These are phyloP conservation scores for Pyrus hybrid DNA, from an alignment of 331 rosid species.

Conservation along the genomic window DNA sequence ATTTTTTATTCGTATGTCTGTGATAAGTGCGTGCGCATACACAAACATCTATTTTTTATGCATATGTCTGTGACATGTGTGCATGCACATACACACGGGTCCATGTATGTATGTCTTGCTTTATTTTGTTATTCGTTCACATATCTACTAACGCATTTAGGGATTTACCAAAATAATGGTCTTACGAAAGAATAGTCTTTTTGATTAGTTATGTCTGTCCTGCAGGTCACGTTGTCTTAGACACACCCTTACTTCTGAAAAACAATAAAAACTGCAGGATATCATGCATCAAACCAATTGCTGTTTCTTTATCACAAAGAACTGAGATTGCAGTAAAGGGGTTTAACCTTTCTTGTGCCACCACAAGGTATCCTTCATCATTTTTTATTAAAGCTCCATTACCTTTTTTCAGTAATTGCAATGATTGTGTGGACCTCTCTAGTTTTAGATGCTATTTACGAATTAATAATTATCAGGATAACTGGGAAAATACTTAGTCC, in stretches of 20 bases:
- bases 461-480: background rate
- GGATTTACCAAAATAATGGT: background rate
- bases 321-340: constrained; percentile 65
- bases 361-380: constrained; percentile 46
- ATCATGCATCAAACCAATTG: constrained; percentile 68
- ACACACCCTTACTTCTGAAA: constrained; percentile 55
- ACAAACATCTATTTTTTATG: background rate
- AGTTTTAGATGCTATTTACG: background rate
- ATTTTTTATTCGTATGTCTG: background rate
- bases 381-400: background rate
- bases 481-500: background rate
- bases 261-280: constrained; percentile 47
- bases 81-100: no score
- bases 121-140: background rate
- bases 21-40: background rate
- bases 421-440: background rate
- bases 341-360: constrained; percentile 45
- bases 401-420: background rate
- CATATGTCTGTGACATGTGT: background rate
- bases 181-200: background rate
- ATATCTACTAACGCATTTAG: background rate
- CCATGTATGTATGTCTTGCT: background rate
- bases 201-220: constrained; percentile 2
- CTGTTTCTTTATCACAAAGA: constrained; percentile 51
- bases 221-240: constrained; percentile 77